Conservation (phyloP, 2,329 filamentous ascomycete genomes). For the Beauveria varroae region DNA sequence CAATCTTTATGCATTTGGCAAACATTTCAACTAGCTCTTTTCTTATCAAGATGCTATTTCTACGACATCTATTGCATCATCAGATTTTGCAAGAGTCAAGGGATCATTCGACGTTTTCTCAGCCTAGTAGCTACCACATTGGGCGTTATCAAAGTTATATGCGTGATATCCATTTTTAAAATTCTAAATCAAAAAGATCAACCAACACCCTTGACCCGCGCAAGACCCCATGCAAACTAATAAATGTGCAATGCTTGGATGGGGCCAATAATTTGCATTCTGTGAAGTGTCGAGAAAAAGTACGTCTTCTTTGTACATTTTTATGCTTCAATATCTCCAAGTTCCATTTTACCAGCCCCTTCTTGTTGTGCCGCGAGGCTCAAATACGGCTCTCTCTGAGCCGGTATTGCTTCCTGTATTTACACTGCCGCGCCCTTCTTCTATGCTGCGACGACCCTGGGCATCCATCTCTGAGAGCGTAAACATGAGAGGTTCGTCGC, state of each 20-base stretch:
- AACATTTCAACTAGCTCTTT: no score
- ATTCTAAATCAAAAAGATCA: no score
- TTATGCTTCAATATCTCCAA: constrained; percentile 3
- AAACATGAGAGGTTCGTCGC: constrained; percentile 65
- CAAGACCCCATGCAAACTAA: neutral
- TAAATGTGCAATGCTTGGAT: neutral
- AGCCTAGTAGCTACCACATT: no score
- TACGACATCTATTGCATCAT: no score
- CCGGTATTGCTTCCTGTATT: constrained; percentile 26
- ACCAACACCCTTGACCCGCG: no score
- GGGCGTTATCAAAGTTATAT: no score
- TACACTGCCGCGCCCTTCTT: constrained; percentile 38
- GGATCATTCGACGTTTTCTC: no score
- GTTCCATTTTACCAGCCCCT: constrained; percentile 27
- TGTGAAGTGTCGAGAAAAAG: neutral
- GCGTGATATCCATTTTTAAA: no score
- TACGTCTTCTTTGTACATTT: neutral
- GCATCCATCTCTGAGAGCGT: constrained; percentile 65
- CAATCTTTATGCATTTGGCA: no score
- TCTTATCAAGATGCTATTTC: no score
- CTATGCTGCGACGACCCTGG: constrained; percentile 49
- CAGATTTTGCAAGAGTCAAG: no score
- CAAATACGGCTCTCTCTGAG: constrained; percentile 31
- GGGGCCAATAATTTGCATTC: neutral
- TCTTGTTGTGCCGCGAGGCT: constrained; percentile 28